Conservation (phyloP, 2,329 filamentous ascomycete species). For the Kalaharituber pfeilii region DNA sequence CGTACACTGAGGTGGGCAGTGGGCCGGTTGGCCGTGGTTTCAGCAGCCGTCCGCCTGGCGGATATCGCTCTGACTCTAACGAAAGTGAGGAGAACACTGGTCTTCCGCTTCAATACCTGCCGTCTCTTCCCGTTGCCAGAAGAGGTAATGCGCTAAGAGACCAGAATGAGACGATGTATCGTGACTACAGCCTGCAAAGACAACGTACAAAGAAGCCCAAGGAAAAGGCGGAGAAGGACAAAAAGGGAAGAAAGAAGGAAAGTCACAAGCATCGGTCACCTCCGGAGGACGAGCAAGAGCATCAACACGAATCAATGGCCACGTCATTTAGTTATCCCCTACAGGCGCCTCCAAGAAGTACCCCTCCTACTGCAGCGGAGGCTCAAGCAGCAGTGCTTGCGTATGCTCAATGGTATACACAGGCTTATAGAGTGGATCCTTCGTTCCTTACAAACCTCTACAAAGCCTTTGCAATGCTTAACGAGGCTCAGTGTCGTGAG, state of each 20-base stretch:
- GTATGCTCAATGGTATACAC: not conserved
- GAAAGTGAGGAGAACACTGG: not conserved
- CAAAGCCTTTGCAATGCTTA: too few relatives aligned
- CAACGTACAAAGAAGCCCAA: not conserved
- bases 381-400: not conserved
- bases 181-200: too few relatives aligned
- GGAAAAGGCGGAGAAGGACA: too few relatives aligned
- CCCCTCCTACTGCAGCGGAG: not conserved
- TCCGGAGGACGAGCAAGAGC: too few relatives aligned
- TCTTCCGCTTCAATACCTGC: not conserved
- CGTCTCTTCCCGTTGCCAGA: too few relatives aligned
- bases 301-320: too few relatives aligned
- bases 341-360: not conserved
- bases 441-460: not conserved
- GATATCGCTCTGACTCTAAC: not conserved
- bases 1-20: too few relatives aligned
- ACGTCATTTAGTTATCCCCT: too few relatives aligned
- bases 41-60: not conserved
- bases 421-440: not conserved
- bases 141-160: too few relatives aligned
- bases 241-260: too few relatives aligned
- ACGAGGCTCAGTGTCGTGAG: too few relatives aligned
- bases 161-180: not conserved
- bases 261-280: not conserved
- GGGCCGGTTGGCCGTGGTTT: too few relatives aligned